Conservation (phyloP, 495 filamentous ascomycete genomes). For the Aspergillus campestris region DNA sequence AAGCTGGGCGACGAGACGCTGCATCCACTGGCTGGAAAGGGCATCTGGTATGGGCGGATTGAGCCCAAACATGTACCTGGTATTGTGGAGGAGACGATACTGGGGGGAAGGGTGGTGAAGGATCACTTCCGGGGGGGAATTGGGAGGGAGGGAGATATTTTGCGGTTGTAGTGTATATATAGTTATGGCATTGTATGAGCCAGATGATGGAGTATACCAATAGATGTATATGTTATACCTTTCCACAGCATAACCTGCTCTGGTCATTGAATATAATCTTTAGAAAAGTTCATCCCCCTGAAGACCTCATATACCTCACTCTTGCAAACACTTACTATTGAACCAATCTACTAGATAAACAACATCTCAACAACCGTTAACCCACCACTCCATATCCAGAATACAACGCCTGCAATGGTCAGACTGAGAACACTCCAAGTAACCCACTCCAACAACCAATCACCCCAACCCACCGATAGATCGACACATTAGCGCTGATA, state of each 20-base stretch:
- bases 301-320: too few species aligned
- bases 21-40: conserved; percentile 62
- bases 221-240: too few species aligned
- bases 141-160: conserved; percentile 27
- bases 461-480: too few species aligned
- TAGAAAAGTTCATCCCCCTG: too few species aligned
- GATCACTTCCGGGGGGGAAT: conserved; percentile 59
- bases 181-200: not conserved
- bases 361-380: not conserved
- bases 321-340: too few species aligned
- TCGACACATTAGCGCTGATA: too few species aligned
- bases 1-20: conserved; percentile 13
- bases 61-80: conserved; percentile 82
- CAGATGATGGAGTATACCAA: too few species aligned
- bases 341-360: not conserved
- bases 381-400: not conserved
- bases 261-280: too few species aligned
- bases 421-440: too few species aligned
- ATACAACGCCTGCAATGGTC: too few species aligned
- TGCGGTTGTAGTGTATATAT: conserved; percentile 26
- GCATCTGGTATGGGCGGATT: conserved; percentile 90
- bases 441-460: too few species aligned
- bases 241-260: too few species aligned
- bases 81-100: conserved; percentile 71
- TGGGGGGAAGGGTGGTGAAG: conserved; percentile 60